Evolutionary conservation across 2,329 filamentous ascomycete species (phyloP).

Genomic region (Fusarium equiseti): DNA sequence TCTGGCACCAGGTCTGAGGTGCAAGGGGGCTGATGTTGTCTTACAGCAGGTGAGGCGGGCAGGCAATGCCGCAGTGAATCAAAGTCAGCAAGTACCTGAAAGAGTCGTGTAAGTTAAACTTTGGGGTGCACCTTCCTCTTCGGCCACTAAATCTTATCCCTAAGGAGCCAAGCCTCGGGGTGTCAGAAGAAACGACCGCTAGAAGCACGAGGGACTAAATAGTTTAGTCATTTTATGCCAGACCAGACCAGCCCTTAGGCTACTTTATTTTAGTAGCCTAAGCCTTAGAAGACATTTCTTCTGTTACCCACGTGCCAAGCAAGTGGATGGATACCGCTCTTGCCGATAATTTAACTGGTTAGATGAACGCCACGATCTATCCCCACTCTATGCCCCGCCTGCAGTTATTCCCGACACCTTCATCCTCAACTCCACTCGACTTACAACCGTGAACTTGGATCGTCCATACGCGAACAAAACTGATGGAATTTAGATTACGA

Average conservation of each 20-base stretch:
- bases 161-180: background rate
- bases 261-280: no score
- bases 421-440: conserved; percentile 12
- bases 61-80: background rate
- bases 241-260: no score
- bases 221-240: no score
- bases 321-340: background rate
- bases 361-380: conserved; percentile 11
- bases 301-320: background rate
- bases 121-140: conserved; percentile 17
- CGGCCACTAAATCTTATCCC: conserved; percentile 38
- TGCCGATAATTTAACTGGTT: conserved; percentile 1
- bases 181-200: no score
- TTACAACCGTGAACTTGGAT: conserved; percentile 12
- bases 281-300: background rate
- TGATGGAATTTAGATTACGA: background rate
- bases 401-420: conserved; percentile 21
- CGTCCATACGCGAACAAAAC: conserved; percentile 8
- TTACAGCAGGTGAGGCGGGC: background rate
- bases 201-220: no score
- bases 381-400: conserved; percentile 17
- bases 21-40: conserved; percentile 7
- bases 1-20: background rate
- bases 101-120: conserved; percentile 19
- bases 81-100: background rate